Evolutionary conservation across 2,329 filamentous ascomycete species (phyloP).

Genomic region (Didymosphaeria variabile): DNA sequence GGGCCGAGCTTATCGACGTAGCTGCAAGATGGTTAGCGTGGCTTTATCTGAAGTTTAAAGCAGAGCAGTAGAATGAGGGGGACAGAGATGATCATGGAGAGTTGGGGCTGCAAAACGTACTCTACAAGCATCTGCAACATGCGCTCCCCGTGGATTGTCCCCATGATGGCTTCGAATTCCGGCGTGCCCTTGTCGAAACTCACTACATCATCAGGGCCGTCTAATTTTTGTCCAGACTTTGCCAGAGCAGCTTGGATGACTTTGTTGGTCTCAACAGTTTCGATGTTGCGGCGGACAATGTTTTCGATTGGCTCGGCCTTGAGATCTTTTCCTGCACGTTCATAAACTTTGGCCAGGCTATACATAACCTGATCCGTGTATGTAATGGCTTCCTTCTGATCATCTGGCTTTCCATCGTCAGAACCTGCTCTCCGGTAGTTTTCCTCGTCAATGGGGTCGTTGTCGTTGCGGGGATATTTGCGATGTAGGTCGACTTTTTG

Average conservation of each 20-base stretch:
- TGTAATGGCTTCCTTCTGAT: background rate
- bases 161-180: conserved; percentile 14
- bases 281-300: conserved; percentile 6
- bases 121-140: conserved; percentile 7
- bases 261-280: conserved; percentile 5
- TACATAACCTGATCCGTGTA: conserved; percentile 1
- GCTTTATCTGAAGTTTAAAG: background rate
- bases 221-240: conserved; percentile 1
- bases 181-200: background rate
- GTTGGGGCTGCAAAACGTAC: conserved; percentile 3
- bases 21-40: background rate
- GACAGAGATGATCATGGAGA: background rate
- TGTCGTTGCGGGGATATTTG: background rate
- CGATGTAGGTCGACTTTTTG: background rate
- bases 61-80: background rate
- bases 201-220: background rate
- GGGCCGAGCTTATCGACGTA: background rate
- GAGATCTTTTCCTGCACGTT: background rate
- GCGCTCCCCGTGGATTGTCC: conserved; percentile 10
- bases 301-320: background rate
- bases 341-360: background rate
- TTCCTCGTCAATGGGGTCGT: background rate
- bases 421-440: background rate
- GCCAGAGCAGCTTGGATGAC: conserved; percentile 4
- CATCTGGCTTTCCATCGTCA: background rate